Evolutionary conservation across 148 eudicot genomes (phyloP), one percentile per base, ranked within the genome.

Genomic region (Camellia sinensis): DNA sequence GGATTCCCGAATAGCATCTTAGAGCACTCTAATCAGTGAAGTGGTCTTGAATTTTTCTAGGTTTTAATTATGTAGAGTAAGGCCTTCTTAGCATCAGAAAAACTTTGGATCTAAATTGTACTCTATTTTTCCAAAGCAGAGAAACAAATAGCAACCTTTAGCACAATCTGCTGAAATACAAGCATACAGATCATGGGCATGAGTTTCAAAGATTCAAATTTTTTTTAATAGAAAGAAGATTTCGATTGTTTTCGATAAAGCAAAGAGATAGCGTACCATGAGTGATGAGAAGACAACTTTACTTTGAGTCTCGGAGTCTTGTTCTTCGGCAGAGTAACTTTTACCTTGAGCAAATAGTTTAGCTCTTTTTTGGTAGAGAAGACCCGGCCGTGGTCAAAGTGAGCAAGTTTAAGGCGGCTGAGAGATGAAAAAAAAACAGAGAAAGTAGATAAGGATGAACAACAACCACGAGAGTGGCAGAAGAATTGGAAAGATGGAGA

Each of bases 1-100:
- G n/a, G 3, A 15, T 13, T 73, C 80, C 79, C 8, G 45, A 67
- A 57, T 69, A 64, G 74, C 69, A 29, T 17, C 52, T 68, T 48
- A 46, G 45, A 64, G 71, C 79, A 45, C 68, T 52, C 54, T 10
- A 43, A 61, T 60, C 53, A 75, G 21, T 2, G 78, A 45, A 45
- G 52, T 11, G 18, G 37, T 3, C 62, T 46, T 45, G 29, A 44
- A 59, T 6, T 17, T 4, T n/a, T 41, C 66, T 22, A 41, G 65
- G 40, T 0, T 0, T 22, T 19, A 43, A 46, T 44, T 6, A 17
- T 11, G 6, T 37, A 2, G 40, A 56, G 29, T 57, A 53, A 54
- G 17, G 59, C 8, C 62, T 73, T 4, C 29, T 21, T 18, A 60
- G 18, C 22, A 41, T 44, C 48, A n/a, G 56, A 2, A 19, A 50